phyloP scores from a whole-genome alignment of 371 early-diverging fungal genomes.

The Rhizopus delemar region DNA sequence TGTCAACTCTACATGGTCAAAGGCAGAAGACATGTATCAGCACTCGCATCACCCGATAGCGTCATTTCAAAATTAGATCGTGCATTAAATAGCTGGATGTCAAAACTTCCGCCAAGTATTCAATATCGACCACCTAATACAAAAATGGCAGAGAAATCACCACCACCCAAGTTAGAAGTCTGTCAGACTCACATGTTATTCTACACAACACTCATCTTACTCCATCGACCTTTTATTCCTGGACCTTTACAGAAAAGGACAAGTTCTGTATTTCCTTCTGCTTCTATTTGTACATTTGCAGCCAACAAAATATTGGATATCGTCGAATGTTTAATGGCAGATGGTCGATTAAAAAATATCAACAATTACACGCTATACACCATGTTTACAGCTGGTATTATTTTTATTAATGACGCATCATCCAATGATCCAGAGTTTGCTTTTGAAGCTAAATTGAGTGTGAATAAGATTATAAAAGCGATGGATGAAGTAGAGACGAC shows the following conservation, averaged over 20 bases:
- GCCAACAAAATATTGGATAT: constrained; percentile 62
- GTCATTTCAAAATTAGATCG: constrained; percentile 50
- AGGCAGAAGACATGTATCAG: constrained; percentile 37
- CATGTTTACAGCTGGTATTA: constrained; percentile 53
- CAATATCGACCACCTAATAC: constrained; percentile 52
- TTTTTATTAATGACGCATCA: constrained; percentile 49
- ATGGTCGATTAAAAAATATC: constrained; percentile 33
- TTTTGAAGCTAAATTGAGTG: constrained; percentile 47
- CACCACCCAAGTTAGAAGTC: constrained; percentile 44
- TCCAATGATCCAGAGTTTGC: constrained; percentile 42
- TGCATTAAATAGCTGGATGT: constrained; percentile 53
- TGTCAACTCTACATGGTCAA: constrained; percentile 49
- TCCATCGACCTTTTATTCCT: constrained; percentile 71
- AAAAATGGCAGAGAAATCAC: constrained; percentile 26
- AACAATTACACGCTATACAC: constrained; percentile 47
- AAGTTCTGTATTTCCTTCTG: constrained; percentile 49
- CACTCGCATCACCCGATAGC: constrained; percentile 37
- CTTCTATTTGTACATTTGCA: constrained; percentile 56
- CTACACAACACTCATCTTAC: constrained; percentile 72
- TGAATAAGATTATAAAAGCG: constrained; percentile 47
- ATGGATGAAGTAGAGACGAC: constrained; percentile 48
- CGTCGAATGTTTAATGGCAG: constrained; percentile 36
- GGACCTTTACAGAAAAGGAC: constrained; percentile 33
- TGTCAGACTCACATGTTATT: constrained; percentile 69
- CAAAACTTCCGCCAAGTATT: constrained; percentile 41